phyloP scores from a whole-genome alignment of 192 early-diverging fungal genomes.

The Phycomyces nitens region DNA sequence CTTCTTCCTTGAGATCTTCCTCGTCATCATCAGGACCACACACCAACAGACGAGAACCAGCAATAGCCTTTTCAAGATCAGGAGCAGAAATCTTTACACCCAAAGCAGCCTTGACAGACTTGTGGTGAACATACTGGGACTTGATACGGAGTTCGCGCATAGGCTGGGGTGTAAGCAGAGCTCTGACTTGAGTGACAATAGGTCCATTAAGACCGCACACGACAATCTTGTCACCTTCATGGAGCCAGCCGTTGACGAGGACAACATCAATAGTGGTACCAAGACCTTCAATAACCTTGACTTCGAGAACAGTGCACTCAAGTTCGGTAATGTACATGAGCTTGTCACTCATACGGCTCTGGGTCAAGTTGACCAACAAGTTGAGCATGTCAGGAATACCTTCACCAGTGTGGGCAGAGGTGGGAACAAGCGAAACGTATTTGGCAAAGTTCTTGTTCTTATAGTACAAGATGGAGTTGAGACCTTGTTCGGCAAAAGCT shows the following conservation, averaged over 20 bases:
- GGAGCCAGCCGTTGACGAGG: slow-evolving; percentile 89
- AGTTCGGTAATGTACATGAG: slow-evolving; percentile 96
- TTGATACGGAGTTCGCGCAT: slow-evolving; percentile 96
- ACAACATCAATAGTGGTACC: slow-evolving; percentile 98
- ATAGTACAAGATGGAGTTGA: slow-evolving; percentile 91
- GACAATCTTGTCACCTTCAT: slow-evolving; percentile 94
- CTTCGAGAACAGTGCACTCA: slow-evolving; percentile 97
- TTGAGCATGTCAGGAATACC: slow-evolving; percentile 97
- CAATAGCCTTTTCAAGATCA: slow-evolving; percentile 93
- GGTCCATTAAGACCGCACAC: slow-evolving; percentile 93
- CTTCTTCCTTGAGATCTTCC: slow-evolving; percentile 89
- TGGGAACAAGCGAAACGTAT: slow-evolving; percentile 94
- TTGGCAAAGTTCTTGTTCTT: slow-evolving; percentile 94
- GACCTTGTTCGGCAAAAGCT: slow-evolving; percentile 94
- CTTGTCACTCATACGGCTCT: slow-evolving; percentile 89
- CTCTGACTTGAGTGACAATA: slow-evolving; percentile 89
- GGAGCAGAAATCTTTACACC: slow-evolving; percentile 96
- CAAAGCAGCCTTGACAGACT: slow-evolving; percentile 92
- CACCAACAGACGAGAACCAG: slow-evolving; percentile 92
- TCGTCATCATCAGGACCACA: slow-evolving; percentile 94
- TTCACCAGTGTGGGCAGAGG: slow-evolving; percentile 97
- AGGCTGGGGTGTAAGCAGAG: slow-evolving; percentile 98
- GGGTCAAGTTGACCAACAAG: slow-evolving; percentile 86
- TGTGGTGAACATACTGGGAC: slow-evolving; percentile 94
- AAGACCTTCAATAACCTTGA: slow-evolving; percentile 98